Evolutionary conservation across 441 rosid genomes (phyloP).

Genomic region (Cnidoscolus chayamansa): DNA sequence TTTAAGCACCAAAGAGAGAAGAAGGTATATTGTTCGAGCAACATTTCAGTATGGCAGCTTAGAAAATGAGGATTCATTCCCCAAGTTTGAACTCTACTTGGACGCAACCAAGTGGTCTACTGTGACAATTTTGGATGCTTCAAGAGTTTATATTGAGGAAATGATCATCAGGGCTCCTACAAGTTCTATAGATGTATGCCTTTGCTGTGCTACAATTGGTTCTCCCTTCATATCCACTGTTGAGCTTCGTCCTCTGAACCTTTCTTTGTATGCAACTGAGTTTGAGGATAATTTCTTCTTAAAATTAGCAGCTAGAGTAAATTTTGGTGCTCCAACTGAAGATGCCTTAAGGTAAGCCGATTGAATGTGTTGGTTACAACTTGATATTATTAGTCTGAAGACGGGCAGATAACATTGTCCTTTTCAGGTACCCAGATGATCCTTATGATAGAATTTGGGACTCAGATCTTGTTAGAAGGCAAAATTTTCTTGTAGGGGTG

Average conservation of each 20-base stretch:
- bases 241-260: constrained; percentile 80
- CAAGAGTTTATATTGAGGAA: constrained; percentile 69
- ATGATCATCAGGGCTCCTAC: constrained; percentile 81
- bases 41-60: constrained; percentile 71
- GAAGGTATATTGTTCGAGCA: constrained; percentile 78
- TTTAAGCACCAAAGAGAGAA: constrained; percentile 61
- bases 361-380: neutral
- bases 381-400: neutral
- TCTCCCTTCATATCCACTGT: constrained; percentile 84
- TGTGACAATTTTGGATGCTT: constrained; percentile 58
- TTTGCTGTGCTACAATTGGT: constrained; percentile 85
- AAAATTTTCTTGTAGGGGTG: constrained; percentile 73
- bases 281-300: constrained; percentile 78
- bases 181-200: constrained; percentile 67
- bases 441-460: constrained; percentile 98
- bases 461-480: constrained; percentile 77
- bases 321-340: constrained; percentile 70
- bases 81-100: constrained; percentile 73
- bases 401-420: constrained; percentile 7
- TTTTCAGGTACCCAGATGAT: constrained; percentile 90
- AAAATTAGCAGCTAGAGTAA: constrained; percentile 85
- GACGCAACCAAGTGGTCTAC: constrained; percentile 94
- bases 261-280: constrained; percentile 84
- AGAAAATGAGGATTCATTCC: constrained; percentile 60
- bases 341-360: constrained; percentile 61